A percentile compares a stretch with the other conserved stretches of the same genome.
Conservation (phyloP, 495 filamentous ascomycete species). For the Daldinia bambusicola region DNA sequence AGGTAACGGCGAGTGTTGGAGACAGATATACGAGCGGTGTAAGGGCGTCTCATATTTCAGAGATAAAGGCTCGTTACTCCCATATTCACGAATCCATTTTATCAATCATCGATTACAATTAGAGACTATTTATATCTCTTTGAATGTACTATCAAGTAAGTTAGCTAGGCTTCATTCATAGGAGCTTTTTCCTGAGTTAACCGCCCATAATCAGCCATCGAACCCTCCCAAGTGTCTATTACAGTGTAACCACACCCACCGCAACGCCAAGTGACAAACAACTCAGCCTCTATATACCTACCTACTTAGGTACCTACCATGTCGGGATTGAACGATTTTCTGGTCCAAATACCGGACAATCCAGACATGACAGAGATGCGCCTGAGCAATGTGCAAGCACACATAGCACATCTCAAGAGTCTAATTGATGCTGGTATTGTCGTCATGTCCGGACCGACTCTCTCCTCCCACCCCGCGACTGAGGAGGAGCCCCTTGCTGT, state of each 20-base stretch:
- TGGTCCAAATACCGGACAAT: slow-evolving; percentile 36
- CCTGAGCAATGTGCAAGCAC: slow-evolving; percentile 19
- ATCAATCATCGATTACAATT: background rate
- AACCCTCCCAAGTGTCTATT: background rate
- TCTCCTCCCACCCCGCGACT: slow-evolving; percentile 25
- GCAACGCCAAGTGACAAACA: background rate
- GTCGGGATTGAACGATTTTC: slow-evolving; percentile 41
- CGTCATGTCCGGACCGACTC: slow-evolving; percentile 38
- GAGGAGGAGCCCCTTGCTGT: slow-evolving; percentile 22
- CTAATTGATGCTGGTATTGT: slow-evolving; percentile 31
- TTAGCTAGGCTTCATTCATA: background rate
- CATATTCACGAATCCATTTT: background rate
- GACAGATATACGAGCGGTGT: background rate
- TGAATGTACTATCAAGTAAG: background rate
- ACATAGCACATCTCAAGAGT: slow-evolving; percentile 32
- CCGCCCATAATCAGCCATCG: background rate
- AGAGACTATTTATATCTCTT: background rate
- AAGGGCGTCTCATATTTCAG: background rate
- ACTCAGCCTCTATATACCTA: background rate
- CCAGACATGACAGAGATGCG: slow-evolving; percentile 24
- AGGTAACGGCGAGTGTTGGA: background rate
- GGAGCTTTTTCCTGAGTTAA: background rate
- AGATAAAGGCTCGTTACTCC: background rate
- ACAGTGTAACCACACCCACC: background rate
- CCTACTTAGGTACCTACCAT: no score